phyloP scores from a whole-genome alignment of 176 grass and related monocot genomes.

The Oryza nivara region DNA sequence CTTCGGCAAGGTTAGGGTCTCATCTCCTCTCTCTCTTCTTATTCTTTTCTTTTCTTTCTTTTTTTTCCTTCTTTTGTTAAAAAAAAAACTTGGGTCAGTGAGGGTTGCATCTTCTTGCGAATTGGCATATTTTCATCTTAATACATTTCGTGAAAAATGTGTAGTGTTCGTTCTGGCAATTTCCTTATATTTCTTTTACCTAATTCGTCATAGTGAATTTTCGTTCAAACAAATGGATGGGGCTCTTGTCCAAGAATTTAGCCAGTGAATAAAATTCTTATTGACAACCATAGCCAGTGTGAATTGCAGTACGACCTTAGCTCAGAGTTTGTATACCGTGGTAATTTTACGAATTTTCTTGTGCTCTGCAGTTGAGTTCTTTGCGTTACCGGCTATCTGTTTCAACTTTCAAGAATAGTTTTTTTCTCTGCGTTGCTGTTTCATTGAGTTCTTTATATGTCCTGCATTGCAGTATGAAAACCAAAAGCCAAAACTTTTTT shows the following conservation, averaged over 20 bases:
- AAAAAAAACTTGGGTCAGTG: too few relatives aligned
- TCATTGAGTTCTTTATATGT: neutral
- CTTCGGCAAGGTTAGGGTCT: slow-evolving; percentile 60
- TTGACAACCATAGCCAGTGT: too few relatives aligned
- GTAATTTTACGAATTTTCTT: neutral
- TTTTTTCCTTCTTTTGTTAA: neutral
- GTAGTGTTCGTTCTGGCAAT: neutral
- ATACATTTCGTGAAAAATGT: neutral
- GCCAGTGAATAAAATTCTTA: too few relatives aligned
- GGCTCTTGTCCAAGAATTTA: neutral
- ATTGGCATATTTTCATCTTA: neutral
- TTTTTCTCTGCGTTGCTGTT: neutral
- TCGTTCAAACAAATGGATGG: neutral
- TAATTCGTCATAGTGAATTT: neutral
- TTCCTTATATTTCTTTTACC: neutral
- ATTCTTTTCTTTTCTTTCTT: neutral
- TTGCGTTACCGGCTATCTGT: neutral
- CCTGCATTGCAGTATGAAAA: neutral
- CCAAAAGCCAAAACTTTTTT: neutral
- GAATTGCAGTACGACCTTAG: neutral
- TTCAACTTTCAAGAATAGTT: neutral
- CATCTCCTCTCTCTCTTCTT: neutral
- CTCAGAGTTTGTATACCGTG: neutral
- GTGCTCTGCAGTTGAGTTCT: neutral
- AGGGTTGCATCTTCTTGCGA: neutral